These are phyloP conservation scores for Pulveroboletus sp. DNA, from an alignment of 768 basidiomycete species.

Conservation along the genomic window DNA sequence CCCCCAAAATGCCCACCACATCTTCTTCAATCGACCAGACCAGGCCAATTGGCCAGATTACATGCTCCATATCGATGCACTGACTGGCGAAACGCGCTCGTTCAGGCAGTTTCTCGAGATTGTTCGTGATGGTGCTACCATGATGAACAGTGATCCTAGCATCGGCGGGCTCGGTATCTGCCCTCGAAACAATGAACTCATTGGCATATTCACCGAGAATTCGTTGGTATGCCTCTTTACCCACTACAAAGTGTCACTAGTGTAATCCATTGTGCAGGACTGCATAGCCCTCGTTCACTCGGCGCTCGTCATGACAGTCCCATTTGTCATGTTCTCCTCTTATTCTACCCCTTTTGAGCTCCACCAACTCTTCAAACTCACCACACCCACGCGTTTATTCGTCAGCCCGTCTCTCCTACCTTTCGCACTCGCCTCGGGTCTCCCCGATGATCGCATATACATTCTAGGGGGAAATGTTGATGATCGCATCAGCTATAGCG, in stretches of 20 bases:
- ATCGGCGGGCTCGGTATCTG: conserved; percentile 60
- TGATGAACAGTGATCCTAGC: conserved; percentile 42
- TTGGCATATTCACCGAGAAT: conserved; percentile 72
- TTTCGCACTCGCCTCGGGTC: conserved; percentile 36
- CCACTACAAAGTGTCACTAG: not conserved
- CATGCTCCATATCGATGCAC: conserved; percentile 53
- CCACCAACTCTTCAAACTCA: conserved; percentile 45
- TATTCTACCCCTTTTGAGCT: conserved; percentile 61
- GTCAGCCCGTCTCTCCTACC: conserved; percentile 46
- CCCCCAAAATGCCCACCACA: conserved; percentile 52
- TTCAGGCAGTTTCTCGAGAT: conserved; percentile 49
- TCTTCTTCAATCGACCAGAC: conserved; percentile 55
- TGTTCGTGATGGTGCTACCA: conserved; percentile 56
- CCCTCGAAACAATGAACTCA: conserved; percentile 48
- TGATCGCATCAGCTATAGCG: conserved; percentile 43
- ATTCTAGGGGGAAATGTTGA: conserved; percentile 43
- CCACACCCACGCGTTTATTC: conserved; percentile 52
- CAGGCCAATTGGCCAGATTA: conserved; percentile 56
- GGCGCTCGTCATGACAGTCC: conserved; percentile 46
- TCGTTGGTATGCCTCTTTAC: conserved; percentile 45
- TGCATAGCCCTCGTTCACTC: conserved; percentile 19
- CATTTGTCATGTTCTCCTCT: conserved; percentile 52
- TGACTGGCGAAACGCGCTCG: conserved; percentile 44
- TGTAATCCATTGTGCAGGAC: not conserved
- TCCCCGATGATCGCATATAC: conserved; percentile 44